Base-by-base conservation (phyloP, 257 asterid genomes). In the Linaria vulgaris region DNA sequence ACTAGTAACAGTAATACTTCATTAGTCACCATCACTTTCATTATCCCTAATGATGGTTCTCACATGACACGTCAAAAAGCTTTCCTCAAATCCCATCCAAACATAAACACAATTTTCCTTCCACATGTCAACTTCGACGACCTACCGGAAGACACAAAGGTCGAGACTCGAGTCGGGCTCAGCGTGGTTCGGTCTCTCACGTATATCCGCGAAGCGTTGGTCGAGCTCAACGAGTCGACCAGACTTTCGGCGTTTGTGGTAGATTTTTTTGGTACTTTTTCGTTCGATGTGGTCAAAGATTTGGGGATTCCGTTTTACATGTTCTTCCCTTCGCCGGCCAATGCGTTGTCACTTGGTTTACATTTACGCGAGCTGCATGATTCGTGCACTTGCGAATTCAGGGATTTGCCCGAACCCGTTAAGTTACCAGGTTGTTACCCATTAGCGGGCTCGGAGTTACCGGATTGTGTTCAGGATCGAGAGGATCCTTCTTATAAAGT, bases 401-500 rank as follows among this genome's bases (percentile, higher is more conserved):
- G 77, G 14, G 84, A 87, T 9, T 23, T 78, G 54, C 64, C 81
- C 0, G 86, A 74, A 16, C 85, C 85, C 48, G 51, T 84, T 20
- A 69, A 23, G 63, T 43, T 87, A n/a, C 89, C 95, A 19, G 95
- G 91, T 6, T 73, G 84, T 15, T 39, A 71, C 1, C 87, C 89
- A 0, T 37, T 78, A 37, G 48, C n/a, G 12, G 89, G 85, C 0
- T 67, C 63, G 50, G 89, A 84, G 24, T 63, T 87, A 4, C 70
- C 67, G 3, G 77, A 68, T 46, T 80, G 83, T 43, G 48, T 64
- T 25, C 95, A 78, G 44, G 80, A 74, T 56, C 68, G 84, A 51
- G 69, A 50, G 9, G 69, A 70, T 38, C 76, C 74, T 13, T 76
- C 77, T 0, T 80, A 84, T 63, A 67, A 37, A 52, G 63, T 72